Evolutionary conservation across 768 basidiomycete genomes (phyloP).

Genomic region (Xerocomellus amylosporus): DNA sequence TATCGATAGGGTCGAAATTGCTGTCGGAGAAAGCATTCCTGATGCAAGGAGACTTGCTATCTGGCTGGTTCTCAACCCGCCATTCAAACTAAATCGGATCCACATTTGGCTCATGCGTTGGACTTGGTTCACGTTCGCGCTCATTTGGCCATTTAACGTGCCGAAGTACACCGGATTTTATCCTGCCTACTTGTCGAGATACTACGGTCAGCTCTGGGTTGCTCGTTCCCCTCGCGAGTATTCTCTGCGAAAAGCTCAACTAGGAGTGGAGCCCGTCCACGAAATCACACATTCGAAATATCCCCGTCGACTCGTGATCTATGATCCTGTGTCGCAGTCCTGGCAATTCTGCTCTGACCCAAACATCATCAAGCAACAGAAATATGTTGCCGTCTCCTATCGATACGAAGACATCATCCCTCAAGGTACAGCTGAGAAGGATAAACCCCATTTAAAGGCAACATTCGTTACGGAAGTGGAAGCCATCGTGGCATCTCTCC

Average conservation of each 20-base stretch:
- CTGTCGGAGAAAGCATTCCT: not conserved
- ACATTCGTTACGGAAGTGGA: constrained; percentile 8
- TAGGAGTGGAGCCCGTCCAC: constrained; percentile 1
- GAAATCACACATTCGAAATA: constrained; percentile 11
- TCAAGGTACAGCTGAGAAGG: not conserved
- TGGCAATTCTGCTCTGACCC: constrained; percentile 5
- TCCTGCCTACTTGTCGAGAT: constrained; percentile 18
- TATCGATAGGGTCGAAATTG: not conserved
- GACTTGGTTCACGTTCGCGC: constrained; percentile 15
- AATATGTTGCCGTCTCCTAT: constrained; percentile 23
- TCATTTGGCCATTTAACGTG: constrained; percentile 14
- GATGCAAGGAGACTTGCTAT: constrained; percentile 14
- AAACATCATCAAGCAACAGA: constrained; percentile 5
- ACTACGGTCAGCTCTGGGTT: constrained; percentile 24
- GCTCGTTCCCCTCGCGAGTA: constrained; percentile 22
- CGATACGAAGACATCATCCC: constrained; percentile 10
- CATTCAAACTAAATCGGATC: not conserved
- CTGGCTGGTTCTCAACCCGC: constrained; percentile 13
- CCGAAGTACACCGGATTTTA: constrained; percentile 10
- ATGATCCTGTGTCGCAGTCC: not conserved
- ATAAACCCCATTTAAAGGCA: not conserved
- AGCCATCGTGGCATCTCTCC: constrained; percentile 2
- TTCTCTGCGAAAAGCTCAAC: constrained; percentile 10
- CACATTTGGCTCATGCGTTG: constrained; percentile 16
- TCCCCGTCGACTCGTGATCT: constrained; percentile 19